Conservation (phyloP, 2,329 filamentous ascomycete genomes). For the Diaporthe aspalathi region DNA sequence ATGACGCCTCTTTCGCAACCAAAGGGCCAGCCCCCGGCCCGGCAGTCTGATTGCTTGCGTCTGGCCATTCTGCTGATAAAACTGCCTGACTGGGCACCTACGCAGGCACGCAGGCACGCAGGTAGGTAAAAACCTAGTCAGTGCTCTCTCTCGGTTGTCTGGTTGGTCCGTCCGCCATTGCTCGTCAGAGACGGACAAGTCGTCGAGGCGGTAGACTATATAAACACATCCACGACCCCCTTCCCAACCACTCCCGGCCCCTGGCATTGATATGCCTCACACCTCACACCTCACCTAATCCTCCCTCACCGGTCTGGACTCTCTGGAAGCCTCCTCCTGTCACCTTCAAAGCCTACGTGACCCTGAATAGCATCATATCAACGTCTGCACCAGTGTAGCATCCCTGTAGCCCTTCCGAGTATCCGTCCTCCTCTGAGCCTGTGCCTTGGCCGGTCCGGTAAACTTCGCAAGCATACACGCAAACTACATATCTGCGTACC, state of each 20-base stretch:
- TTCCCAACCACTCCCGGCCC: neutral
- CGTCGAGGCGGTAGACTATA: neutral
- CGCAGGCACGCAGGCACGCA: too few relatives aligned
- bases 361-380: conserved; percentile 28
- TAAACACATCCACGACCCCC: neutral
- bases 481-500: neutral
- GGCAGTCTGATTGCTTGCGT: conserved; percentile 23
- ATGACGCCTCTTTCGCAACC: neutral
- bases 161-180: neutral
- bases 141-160: neutral
- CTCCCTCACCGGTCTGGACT: neutral
- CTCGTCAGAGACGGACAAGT: neutral
- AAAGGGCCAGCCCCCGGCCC: conserved; percentile 19
- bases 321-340: neutral
- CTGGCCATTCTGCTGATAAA: conserved; percentile 9
- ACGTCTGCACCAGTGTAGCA: conserved; percentile 11
- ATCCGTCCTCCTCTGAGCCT: neutral
- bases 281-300: neutral
- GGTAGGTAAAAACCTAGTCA: neutral
- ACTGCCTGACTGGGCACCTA: neutral
- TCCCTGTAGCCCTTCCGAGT: neutral
- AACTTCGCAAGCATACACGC: neutral
- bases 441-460: conserved; percentile 5
- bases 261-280: neutral
- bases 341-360: neutral